Evolutionary conservation across 257 asterid genomes (phyloP), one percentile per base, ranked within the genome.

Genomic region (Salvia hispanica): DNA sequence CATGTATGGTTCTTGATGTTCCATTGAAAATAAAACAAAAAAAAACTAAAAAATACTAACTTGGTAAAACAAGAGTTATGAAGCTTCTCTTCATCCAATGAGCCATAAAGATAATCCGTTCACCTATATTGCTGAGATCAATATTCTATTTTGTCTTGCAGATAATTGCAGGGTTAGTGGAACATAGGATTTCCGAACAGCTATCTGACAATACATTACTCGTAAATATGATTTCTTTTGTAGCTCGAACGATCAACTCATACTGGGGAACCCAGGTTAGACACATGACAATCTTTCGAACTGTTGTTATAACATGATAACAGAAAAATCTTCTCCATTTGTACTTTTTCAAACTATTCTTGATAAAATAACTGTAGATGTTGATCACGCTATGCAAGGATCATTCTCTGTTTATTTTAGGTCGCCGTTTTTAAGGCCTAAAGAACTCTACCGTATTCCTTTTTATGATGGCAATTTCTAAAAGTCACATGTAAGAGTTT

Each of bases 281-380:
- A 25, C 31, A 25, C 31, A 25, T 25, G 7, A 4, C 47, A 33
- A 13, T 1, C 3, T 25, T 25, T 0, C 48, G 15, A 10, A 14
- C 51, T 15, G 90, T 92, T 72, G 97, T 97, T 2, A 96, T 96
- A 56, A 34, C 45, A 48, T n/a, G 16, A 68, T 54, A 4, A 10
- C 25, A 58, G 11, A 13, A 33, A 56, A 34, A 34, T 33, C 12
- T 57, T 57, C 43, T 31, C 5, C 21, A 31, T 2, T 12, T 4
- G 21, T 18, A 18, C 21, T 0, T 25, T 25, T 25, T 0, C 48
- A 37, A 10, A 14, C 51, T 15, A 18, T 34, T 37, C 52, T 2
- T 47, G 11, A 6, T 11, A 37, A 57, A 14, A 57, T 12, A 58
- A 15, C 37, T 28, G 16, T 58, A 43, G 15, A 57, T 12, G 9